Conservation (phyloP, 2,329 filamentous ascomycete genomes). For the Zalaria sp. region DNA sequence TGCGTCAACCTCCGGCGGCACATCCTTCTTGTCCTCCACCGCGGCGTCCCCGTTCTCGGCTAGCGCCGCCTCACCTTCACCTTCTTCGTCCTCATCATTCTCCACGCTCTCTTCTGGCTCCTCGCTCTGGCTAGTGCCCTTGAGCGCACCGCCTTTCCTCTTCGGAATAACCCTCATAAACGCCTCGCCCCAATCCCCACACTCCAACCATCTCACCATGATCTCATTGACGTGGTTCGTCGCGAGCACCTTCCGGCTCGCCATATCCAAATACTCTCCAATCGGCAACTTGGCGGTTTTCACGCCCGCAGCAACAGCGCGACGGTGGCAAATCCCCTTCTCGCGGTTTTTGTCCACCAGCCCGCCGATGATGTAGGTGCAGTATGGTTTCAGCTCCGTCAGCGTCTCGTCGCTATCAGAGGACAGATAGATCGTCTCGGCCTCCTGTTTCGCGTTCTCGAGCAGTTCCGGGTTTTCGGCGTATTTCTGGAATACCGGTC, state of each 20-base stretch:
- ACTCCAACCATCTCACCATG: conserved; percentile 85
- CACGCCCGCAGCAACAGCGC: conserved; percentile 60
- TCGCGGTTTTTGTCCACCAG: conserved; percentile 93
- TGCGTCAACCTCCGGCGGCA: no score
- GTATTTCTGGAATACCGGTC: conserved; percentile 21
- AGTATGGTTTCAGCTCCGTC: conserved; percentile 69
- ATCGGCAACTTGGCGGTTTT: conserved; percentile 87
- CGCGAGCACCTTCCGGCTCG: conserved; percentile 69
- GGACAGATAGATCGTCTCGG: conserved; percentile 72
- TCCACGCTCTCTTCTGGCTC: conserved; percentile 7
- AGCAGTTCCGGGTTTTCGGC: neutral
- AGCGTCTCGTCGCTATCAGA: conserved; percentile 83
- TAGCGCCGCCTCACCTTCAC: no score
- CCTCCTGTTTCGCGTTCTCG: conserved; percentile 9
- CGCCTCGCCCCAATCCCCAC: conserved; percentile 78
- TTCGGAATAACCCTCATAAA: conserved; percentile 83
- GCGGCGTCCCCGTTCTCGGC: no score
- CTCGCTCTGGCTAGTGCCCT: conserved; percentile 12
- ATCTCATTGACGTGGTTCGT: conserved; percentile 97
- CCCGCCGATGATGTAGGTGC: conserved; percentile 84
- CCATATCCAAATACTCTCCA: conserved; percentile 88
- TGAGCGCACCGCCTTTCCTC: conserved; percentile 68
- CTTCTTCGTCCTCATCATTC: conserved; percentile 4
- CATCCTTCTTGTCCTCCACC: no score
- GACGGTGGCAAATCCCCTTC: conserved; percentile 83